Conservation (phyloP, 768 basidiomycete species). For the Pisolithus albus region DNA sequence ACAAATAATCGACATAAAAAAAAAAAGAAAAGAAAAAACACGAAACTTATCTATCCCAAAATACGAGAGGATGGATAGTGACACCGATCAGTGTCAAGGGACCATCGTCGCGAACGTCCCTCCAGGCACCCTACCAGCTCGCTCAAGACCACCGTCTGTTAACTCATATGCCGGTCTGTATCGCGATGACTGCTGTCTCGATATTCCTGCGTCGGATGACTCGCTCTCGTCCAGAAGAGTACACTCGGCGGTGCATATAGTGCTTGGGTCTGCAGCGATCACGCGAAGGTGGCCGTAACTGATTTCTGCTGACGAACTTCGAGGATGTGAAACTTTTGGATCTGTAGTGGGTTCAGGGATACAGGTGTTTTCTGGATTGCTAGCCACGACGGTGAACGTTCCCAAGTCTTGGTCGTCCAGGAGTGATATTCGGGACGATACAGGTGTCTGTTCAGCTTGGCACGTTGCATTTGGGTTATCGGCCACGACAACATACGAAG, state of each 20-base stretch:
- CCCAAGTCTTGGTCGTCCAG: background rate
- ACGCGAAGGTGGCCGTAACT: conserved; percentile 10
- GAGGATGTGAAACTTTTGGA: background rate
- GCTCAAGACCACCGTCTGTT: conserved; percentile 63
- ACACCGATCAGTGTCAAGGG: too few relatives aligned
- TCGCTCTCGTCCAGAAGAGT: conserved; percentile 1
- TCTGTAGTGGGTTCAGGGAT: conserved; percentile 8
- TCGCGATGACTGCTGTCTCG: conserved; percentile 13
- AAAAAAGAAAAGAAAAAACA: too few relatives aligned
- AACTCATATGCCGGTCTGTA: conserved; percentile 83
- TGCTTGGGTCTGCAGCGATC: conserved; percentile 18
- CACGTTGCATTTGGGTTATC: conserved; percentile 13
- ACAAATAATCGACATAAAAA: too few relatives aligned
- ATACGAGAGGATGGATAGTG: too few relatives aligned
- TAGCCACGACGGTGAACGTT: conserved; percentile 14
- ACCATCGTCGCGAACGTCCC: background rate
- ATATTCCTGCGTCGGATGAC: background rate
- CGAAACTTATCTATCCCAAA: too few relatives aligned
- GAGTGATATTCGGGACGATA: background rate
- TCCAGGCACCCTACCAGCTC: conserved; percentile 52
- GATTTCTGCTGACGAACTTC: background rate
- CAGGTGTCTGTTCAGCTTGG: conserved; percentile 7
- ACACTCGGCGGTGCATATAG: conserved; percentile 13
- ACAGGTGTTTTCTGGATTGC: conserved; percentile 13
- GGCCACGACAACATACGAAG: conserved; percentile 18